Evolutionary conservation across 345 rosid species (phyloP), one percentile per base, ranked within the genome.

Genomic region (Euclidium syriacum): DNA sequence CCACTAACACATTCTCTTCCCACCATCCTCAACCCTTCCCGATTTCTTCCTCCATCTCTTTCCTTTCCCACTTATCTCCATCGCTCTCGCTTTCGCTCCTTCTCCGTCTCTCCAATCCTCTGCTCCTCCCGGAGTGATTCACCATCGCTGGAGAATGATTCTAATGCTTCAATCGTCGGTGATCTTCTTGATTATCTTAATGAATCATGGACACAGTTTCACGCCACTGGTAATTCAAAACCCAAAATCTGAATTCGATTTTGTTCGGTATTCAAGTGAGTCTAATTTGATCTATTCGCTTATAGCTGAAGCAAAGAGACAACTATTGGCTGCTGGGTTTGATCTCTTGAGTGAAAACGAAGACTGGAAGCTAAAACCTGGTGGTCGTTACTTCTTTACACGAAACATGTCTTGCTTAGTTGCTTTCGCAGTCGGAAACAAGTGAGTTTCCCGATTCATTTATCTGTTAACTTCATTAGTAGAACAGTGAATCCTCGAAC

Each of bases 191-290:
- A 86, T 73, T 91, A 80, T 71, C 91, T 91, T 23, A 91, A 91
- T 38, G 98, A 86, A 68, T 91, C 96, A 4, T 91, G 98, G 96
- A 91, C 98, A 51, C 95, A 89, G 54, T 91, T 91, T 63, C 96
- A 88, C 51, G 96, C 96, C 42, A 84, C 98, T 32, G 95, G 90
- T 86, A 74, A 1, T 15, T 7, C 25, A 42, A 27, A 7, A 56
- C 16, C 14, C 36, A 4, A 44, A 12, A 5, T 42, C 33, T n/a
- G 52, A 49, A 6, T 3, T 3, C 4, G n/a, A n/a, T 41, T 62
- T 46, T 24, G 3, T 32, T 17, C 23, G 26, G 33, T 52, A 19
- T 29, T 40, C 10, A 7, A 44, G 10, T 35, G 56, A 26, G n/a
- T 32, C 51, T 44, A 14, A 8, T 25, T 60, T 48, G 11, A 30